A percentile compares a stretch with the other conserved stretches of the same genome.
phyloP scores from a whole-genome alignment of 129 eudicot genomes.

The Dittrichia graveolens region DNA sequence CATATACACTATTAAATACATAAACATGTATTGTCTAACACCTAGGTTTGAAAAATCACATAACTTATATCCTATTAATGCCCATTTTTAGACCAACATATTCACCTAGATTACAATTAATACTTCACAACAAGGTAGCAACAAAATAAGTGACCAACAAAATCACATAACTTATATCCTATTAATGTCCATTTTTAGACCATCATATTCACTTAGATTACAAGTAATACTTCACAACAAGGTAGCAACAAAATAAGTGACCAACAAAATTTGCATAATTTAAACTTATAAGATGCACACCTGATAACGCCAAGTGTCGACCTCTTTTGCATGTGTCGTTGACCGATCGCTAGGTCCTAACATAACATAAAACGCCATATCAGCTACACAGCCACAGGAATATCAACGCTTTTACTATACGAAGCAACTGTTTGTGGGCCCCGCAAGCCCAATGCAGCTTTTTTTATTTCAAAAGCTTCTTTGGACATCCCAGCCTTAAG shows the following conservation, averaged over 20 bases:
- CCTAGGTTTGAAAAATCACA: background rate
- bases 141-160: background rate
- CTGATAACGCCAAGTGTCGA: conserved; percentile 27
- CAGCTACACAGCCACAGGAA: conserved; percentile 58
- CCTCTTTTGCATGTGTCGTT: conserved; percentile 6
- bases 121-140: conserved; percentile 3
- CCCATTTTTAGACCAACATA: conserved; percentile 6
- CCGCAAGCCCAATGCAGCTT: conserved; percentile 40
- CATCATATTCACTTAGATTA: conserved; percentile 5
- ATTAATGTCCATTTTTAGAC: background rate
- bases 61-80: background rate
- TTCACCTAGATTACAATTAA: background rate
- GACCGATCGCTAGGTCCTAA: conserved; percentile 27
- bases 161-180: conserved; percentile 4
- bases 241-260: conserved; percentile 11
- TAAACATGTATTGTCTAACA: background rate
- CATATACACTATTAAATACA: background rate
- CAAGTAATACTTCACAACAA: background rate
- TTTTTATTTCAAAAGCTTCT: conserved; percentile 68
- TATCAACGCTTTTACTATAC: conserved; percentile 34
- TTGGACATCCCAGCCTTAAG: conserved; percentile 87
- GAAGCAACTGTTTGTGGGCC: conserved; percentile 34
- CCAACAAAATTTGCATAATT: background rate
- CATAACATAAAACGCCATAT: conserved; percentile 24
- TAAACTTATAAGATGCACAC: conserved; percentile 14